Evolutionary conservation across 2,329 filamentous ascomycete genomes (phyloP).

Genomic region (Aspergillus melleus): DNA sequence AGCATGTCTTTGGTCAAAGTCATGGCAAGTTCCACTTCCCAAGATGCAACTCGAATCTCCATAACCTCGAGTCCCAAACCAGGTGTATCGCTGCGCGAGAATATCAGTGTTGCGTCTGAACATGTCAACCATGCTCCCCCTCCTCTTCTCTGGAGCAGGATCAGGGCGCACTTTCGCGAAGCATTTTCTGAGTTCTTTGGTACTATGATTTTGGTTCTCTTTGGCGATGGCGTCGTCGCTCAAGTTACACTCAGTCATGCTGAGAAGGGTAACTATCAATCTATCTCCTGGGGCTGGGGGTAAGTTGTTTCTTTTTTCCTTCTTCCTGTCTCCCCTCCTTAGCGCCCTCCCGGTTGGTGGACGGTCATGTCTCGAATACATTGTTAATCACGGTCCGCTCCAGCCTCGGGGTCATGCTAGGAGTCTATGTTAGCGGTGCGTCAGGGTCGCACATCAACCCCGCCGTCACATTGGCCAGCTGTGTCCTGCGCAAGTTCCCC

Average conservation of each 20-base stretch:
- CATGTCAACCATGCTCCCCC: conserved; percentile 4
- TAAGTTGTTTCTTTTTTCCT: conserved; percentile 29
- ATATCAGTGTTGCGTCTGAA: conserved; percentile 7
- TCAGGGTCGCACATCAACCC: conserved; percentile 69
- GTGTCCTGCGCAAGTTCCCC: conserved; percentile 66
- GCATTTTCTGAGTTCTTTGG: conserved; percentile 68
- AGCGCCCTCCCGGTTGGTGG: neutral
- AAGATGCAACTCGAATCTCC: conserved; percentile 20
- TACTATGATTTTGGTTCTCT: conserved; percentile 67
- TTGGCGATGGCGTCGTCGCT: conserved; percentile 70
- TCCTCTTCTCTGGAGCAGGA: conserved; percentile 52
- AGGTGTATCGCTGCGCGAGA: conserved; percentile 16
- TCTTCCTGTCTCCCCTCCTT: conserved; percentile 3
- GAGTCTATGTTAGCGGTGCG: conserved; percentile 60
- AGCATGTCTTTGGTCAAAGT: neutral
- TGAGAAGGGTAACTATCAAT: conserved; percentile 51
- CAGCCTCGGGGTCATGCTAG: conserved; percentile 67
- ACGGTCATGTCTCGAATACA: neutral
- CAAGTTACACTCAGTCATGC: conserved; percentile 62
- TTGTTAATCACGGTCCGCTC: neutral
- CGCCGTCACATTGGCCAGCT: conserved; percentile 69
- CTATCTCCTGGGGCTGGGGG: conserved; percentile 54
- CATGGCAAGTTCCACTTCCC: conserved; percentile 9
- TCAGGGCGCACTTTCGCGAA: conserved; percentile 56
- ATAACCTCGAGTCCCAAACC: conserved; percentile 19